Base-by-base conservation (phyloP, 129 eudicot genomes). In the Dittrichia graveolens region DNA sequence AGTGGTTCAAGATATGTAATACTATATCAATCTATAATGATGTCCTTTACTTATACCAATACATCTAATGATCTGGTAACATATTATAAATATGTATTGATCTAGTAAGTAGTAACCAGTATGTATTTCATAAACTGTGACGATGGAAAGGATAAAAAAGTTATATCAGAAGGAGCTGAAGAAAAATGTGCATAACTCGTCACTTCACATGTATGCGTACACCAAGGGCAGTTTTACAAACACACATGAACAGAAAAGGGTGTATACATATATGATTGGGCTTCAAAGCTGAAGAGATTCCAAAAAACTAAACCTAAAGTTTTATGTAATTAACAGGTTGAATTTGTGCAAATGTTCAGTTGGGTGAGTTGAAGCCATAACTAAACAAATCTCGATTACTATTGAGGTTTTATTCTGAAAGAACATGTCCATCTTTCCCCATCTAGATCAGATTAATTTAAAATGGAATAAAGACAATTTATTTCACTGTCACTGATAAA, bases 61-160 rank as follows among this genome's bases (percentile, higher is more conserved):
- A 49, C 45, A 49, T 34, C 11, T 67, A 49, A 48, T n/a, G 12
- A 13, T 61, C 10, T 31, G 6, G 67, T 60, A 37, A 37, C 31
- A 67, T 34, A 14, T 47, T 67, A 67, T 15, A 35, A 4, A 48
- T 35, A 67, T 35, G 34, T 35, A 67, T 35, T 34, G 46, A 67
- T 34, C 73, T 68, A 68, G 37, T 50, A 68, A 55, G 61, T 68
- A 68, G 37, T 50, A 68, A 55, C 9, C 61, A 68, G 5, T 8
- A 50, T 38, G 61, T 18, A 35, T 14, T 49, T 68, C 42, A 15
- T 68, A 37, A 50, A 37, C 31, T 24, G 31, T 38, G 61, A 34
- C 47, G 13, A 68, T 47, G 13, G 15, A 46, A 13, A 67, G 11
- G 45, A 19, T 24, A 34, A 14, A 67, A 15, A 37, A n/a, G 2